These are phyloP conservation scores for Onygenales sp. DNA, from an alignment of 2,329 filamentous ascomycete species.

Conservation along the genomic window DNA sequence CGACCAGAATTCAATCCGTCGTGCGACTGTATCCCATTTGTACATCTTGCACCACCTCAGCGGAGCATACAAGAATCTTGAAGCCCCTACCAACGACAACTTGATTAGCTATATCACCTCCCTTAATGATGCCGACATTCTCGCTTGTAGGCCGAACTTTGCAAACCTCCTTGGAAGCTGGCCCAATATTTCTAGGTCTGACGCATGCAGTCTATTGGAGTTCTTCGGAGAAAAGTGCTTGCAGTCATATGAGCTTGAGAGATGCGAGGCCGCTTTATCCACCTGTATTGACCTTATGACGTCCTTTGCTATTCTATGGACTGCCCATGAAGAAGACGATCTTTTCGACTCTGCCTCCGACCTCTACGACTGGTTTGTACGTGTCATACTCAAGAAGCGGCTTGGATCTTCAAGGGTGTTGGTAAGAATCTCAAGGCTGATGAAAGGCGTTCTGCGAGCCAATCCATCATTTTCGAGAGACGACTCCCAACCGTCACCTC, in stretches of 20 bases:
- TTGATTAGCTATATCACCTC: slow-evolving; percentile 28
- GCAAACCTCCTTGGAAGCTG: slow-evolving; percentile 14
- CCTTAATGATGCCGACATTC: slow-evolving; percentile 28
- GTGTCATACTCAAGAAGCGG: slow-evolving; percentile 55
- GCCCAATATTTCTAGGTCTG: slow-evolving; percentile 19
- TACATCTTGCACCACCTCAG: slow-evolving; percentile 19
- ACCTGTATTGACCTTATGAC: slow-evolving; percentile 60
- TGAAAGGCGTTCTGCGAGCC: slow-evolving; percentile 59
- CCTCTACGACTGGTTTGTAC: slow-evolving; percentile 70
- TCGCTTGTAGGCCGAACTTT: slow-evolving; percentile 27
- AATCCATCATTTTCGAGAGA: slow-evolving; percentile 58
- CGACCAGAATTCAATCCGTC: slow-evolving; percentile 27
- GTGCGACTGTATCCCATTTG: slow-evolving; percentile 26
- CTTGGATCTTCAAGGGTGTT: slow-evolving; percentile 62
- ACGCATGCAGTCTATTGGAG: slow-evolving; percentile 37
- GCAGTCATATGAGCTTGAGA: slow-evolving; percentile 51
- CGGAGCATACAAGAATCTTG: slow-evolving; percentile 4
- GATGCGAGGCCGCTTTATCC: slow-evolving; percentile 63
- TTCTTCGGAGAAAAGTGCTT: slow-evolving; percentile 41
- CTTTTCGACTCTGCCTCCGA: slow-evolving; percentile 61
- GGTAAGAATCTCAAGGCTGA: slow-evolving; percentile 55
- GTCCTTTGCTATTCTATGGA: slow-evolving; percentile 56
- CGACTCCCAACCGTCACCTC: slow-evolving; percentile 50
- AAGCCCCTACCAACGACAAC: slow-evolving; percentile 2
- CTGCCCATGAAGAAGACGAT: slow-evolving; percentile 43